Evolutionary conservation across 148 eudicot species (phyloP).

Genomic region (Chenopodium album): DNA sequence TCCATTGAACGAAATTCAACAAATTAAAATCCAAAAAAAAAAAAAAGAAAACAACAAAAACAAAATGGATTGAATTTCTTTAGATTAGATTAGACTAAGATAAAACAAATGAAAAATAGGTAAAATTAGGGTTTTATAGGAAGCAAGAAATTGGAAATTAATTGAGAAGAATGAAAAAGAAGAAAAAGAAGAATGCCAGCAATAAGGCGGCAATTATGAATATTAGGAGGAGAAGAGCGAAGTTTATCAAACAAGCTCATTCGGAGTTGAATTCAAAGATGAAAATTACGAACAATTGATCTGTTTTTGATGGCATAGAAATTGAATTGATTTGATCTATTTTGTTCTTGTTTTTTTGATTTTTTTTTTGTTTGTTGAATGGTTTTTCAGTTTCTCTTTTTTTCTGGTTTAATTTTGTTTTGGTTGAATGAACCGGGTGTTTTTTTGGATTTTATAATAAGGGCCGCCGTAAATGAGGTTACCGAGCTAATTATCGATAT

Average conservation of each 20-base stretch:
- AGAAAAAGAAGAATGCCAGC: slow-evolving; percentile 34
- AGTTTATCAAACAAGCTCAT: slow-evolving; percentile 37
- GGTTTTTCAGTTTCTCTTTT: not conserved
- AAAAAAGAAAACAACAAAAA: not conserved
- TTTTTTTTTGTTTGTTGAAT: not conserved
- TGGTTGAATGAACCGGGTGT: not conserved
- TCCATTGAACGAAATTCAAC: slow-evolving; percentile 16
- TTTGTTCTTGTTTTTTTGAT: not conserved
- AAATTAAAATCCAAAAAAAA: not conserved
- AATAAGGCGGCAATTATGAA: slow-evolving; percentile 39
- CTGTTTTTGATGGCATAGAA: not conserved
- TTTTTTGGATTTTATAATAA: not conserved
- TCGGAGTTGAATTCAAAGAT: not conserved
- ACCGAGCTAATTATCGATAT: too few relatives aligned
- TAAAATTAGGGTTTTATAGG: slow-evolving; percentile 32
- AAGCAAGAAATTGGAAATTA: slow-evolving; percentile 34
- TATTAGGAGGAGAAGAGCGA: slow-evolving; percentile 30
- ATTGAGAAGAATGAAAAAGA: slow-evolving; percentile 24
- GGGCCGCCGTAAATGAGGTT: not conserved
- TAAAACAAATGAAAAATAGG: not conserved
- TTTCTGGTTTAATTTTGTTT: not conserved
- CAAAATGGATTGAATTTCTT: too few relatives aligned
- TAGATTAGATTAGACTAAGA: not conserved
- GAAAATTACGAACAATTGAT: not conserved
- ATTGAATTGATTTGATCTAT: not conserved